Percentiles rank a stretch among this genome's conserved stretches.
Conservation (phyloP, 2,329 filamentous ascomycete genomes). For the Colletotrichum sp. region DNA sequence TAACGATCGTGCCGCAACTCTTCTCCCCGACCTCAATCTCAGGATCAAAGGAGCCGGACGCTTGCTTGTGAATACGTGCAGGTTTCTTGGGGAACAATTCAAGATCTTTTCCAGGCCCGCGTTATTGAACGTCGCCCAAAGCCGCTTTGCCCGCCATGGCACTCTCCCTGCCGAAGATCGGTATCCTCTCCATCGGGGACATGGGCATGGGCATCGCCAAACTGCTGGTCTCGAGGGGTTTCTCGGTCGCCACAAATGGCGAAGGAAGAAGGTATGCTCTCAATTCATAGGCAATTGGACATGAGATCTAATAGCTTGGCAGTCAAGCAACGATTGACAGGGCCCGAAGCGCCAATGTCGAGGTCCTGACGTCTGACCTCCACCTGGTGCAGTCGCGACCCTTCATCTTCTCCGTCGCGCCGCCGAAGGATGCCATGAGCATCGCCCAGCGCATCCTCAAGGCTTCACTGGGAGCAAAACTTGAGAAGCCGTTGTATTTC, state of each 20-base stretch:
- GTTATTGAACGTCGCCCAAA: neutral
- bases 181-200: conserved; percentile 58
- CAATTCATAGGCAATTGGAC: too few species aligned
- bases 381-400: conserved; percentile 60
- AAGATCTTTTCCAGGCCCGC: neutral
- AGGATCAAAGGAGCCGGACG: rapidly evolving
- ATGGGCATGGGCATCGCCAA: conserved; percentile 59
- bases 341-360: conserved; percentile 56
- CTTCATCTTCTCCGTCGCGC: conserved; percentile 71
- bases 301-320: neutral
- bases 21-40: neutral
- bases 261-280: conserved; percentile 47
- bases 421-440: conserved; percentile 63
- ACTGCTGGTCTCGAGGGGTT: conserved; percentile 51
- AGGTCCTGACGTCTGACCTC: conserved; percentile 58
- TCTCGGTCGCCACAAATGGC: conserved; percentile 53
- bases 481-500: conserved; percentile 55
- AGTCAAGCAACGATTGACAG: conserved; percentile 64
- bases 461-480: conserved; percentile 43
- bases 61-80: rapidly evolving
- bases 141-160: neutral
- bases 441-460: conserved; percentile 64
- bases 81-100: neutral
- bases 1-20: neutral
- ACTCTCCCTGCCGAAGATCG: conserved; percentile 37